A percentile compares a stretch with the other conserved stretches of the same genome.
Conservation (phyloP, 805 yeast genomes). For the Metschnikowia koreensis region DNA sequence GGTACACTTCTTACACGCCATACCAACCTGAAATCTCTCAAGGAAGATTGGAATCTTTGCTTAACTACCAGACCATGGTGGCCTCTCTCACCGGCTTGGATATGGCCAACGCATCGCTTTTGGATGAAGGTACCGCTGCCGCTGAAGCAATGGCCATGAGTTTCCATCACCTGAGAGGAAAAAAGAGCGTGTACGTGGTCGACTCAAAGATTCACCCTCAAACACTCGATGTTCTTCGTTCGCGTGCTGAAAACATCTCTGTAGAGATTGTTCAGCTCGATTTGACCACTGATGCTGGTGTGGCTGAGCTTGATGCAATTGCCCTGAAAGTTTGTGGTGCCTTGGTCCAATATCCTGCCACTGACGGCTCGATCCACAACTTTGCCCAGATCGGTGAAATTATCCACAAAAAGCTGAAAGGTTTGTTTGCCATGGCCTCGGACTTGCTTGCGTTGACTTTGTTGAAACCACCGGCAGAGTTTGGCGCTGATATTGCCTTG, state of each 20-base stretch:
- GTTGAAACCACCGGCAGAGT: slow-evolving; percentile 76
- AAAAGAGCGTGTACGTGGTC: slow-evolving; percentile 65
- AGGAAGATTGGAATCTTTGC: slow-evolving; percentile 86
- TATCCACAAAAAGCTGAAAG: slow-evolving; percentile 66
- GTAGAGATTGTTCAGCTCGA: slow-evolving; percentile 64
- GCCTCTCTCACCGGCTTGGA: slow-evolving; percentile 89
- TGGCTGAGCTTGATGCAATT: slow-evolving; percentile 25
- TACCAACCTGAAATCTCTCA: slow-evolving; percentile 98
- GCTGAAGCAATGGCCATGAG: slow-evolving; percentile 94
- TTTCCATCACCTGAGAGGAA: slow-evolving; percentile 63
- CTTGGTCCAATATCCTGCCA: slow-evolving; percentile 85
- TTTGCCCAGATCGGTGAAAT: slow-evolving; percentile 57
- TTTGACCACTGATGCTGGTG: slow-evolving; percentile 41
- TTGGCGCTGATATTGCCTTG: slow-evolving; percentile 89
- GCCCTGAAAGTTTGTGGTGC: slow-evolving; percentile 65
- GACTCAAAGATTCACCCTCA: slow-evolving; percentile 81
- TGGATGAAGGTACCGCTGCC: slow-evolving; percentile 97
- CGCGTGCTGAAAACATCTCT: slow-evolving; percentile 75
- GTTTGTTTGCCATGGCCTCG: slow-evolving; percentile 81
- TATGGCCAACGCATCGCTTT: slow-evolving; percentile 90
- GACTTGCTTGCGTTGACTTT: slow-evolving; percentile 88
- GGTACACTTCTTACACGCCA: slow-evolving; percentile 99
- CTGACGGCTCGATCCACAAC: slow-evolving; percentile 63
- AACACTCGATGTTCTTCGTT: slow-evolving; percentile 71
- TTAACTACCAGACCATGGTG: slow-evolving; percentile 91